Base-by-base conservation (phyloP, 2,329 filamentous ascomycete genomes). In the Colletotrichum chlorophyti region DNA sequence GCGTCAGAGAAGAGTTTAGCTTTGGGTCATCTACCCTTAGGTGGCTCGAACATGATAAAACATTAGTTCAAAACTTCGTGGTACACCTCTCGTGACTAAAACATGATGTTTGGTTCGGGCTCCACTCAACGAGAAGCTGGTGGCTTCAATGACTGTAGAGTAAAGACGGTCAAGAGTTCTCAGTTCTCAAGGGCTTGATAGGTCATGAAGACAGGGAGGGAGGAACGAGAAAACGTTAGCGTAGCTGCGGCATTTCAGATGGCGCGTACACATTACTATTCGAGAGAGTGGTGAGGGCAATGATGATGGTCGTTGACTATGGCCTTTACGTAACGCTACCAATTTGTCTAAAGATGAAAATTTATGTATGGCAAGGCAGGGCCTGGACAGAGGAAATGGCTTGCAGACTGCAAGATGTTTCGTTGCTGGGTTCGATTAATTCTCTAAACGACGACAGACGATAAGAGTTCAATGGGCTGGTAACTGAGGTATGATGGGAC, bases 1-100 rank as follows among this genome's bases (percentile, higher is more conserved):
- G 57, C 51, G 45, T 46, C 27, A 27, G 57, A 40, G 26, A 49
- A 38, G 15, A 60, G 57, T 26, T 45, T 46, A 57, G 57, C 31
- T 52, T 45, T 43, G 38, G 57, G 50, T 37, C 50, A 60, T 60
- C 45, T 60, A 45, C 45, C 37, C 34, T 40, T 32, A 57, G 52
- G 38, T 57, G 52, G 57, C 57, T 60, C 40, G 21, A 60, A 60
- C n/a, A 60, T 57, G 57, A 57, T 38, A 50, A 55, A 60, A 55
- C 38, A 50, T 57, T 40, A 50, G 37, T 60, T 32, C 45, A 40
- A 31, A n/a, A 45, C 10, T n/a, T n/a, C n/a, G 24, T 3, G 19
- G 9, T 27, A 8, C 11, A 38, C 14, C 17, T 24, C 15, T 14
- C 14, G 24, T 23, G 46, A 49, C 8, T 40, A 17, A 26, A 31